These are phyloP conservation scores for Mycosphaerella arachidis DNA, from an alignment of 2,329 filamentous ascomycete genomes.

Conservation along the genomic window DNA sequence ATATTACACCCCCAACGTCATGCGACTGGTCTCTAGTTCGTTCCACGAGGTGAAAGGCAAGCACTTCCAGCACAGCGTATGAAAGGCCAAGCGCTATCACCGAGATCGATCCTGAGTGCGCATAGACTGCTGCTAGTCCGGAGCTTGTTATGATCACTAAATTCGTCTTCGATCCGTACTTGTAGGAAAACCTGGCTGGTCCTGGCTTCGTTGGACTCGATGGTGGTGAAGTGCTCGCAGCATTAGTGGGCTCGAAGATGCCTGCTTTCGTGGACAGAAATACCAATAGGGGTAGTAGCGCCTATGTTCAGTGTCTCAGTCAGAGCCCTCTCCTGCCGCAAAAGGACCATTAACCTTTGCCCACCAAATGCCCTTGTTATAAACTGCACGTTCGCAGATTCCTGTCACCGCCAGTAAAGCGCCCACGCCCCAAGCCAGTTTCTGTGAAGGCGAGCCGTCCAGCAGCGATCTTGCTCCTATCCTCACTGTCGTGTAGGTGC, in stretches of 20 bases:
- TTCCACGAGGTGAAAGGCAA: conserved; percentile 41
- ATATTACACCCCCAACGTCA: conserved; percentile 30
- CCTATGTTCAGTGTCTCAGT: conserved; percentile 26
- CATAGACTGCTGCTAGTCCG: conserved; percentile 35
- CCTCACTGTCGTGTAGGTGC: conserved; percentile 32
- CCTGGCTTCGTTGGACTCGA: conserved; percentile 17
- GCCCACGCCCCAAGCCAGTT: conserved; percentile 38
- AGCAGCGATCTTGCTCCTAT: conserved; percentile 26
- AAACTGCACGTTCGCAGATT: conserved; percentile 44
- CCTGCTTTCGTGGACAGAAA: conserved; percentile 17
- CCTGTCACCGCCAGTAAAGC: conserved; percentile 39
- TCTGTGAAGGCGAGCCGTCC: conserved; percentile 25
- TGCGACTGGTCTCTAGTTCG: conserved; percentile 26
- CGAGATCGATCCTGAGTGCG: conserved; percentile 32
- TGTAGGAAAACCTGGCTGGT: conserved; percentile 11
- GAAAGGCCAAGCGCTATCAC: conserved; percentile 40
- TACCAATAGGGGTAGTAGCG: conserved; percentile 26
- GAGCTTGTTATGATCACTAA: conserved; percentile 35
- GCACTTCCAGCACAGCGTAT: conserved; percentile 38
- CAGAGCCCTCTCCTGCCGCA: conserved; percentile 13
- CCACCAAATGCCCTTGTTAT: conserved; percentile 42
- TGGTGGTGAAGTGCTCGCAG: not conserved
- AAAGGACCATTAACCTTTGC: conserved; percentile 37
- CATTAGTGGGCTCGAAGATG: conserved; percentile 12
- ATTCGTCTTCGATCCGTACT: conserved; percentile 24